Evolutionary conservation across 176 grass and related monocot genomes (phyloP).

Genomic region (Sorghum bicolor): DNA sequence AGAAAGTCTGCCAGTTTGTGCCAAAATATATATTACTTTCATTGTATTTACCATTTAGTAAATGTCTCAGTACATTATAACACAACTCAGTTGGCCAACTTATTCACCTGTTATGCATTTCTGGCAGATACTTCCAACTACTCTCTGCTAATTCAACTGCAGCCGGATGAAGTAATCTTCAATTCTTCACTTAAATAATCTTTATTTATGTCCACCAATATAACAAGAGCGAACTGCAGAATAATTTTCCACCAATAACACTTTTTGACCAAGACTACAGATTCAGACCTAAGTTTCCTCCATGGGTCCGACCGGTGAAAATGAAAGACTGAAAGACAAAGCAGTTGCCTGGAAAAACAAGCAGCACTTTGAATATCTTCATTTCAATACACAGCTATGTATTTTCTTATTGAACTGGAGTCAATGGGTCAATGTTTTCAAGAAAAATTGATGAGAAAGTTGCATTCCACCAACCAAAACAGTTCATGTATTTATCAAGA

Average conservation of each 20-base stretch:
- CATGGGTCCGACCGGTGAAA: neutral
- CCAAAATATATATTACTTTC: neutral
- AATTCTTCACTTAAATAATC: neutral
- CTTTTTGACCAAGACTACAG: neutral
- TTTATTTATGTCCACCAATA: neutral
- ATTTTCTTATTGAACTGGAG: neutral
- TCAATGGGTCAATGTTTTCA: slow-evolving; percentile 17
- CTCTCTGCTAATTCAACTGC: neutral
- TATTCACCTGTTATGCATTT: neutral
- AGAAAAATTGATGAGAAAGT: slow-evolving; percentile 1
- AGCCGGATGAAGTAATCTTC: neutral
- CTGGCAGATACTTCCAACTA: neutral
- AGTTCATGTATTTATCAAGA: neutral
- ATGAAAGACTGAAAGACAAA: neutral
- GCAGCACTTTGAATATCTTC: neutral
- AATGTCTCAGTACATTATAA: neutral
- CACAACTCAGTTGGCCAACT: neutral
- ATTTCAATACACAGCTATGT: neutral
- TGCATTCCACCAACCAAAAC: neutral
- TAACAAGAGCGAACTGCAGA: neutral
- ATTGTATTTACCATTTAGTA: neutral
- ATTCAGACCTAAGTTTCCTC: neutral
- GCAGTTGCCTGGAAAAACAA: neutral
- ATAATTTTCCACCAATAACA: neutral
- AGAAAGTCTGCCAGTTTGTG: neutral